A percentile compares a stretch with the other conserved stretches of the same genome.
These are phyloP conservation scores for Picocystis sp. DNA, from an alignment of 163 green algal genomes.

Conservation along the genomic window DNA sequence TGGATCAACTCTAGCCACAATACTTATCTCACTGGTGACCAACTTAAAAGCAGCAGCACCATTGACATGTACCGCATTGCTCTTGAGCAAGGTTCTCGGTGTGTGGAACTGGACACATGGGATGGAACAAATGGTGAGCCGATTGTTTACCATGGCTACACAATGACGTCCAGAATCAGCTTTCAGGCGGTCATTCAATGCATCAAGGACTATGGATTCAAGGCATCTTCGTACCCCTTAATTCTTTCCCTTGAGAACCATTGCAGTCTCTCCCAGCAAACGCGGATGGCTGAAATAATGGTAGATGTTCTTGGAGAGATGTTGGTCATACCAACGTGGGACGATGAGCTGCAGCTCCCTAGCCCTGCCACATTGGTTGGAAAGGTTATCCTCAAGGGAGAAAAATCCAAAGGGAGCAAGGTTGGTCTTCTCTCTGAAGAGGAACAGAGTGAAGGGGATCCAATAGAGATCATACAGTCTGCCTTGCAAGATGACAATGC, in stretches of 20 bases:
- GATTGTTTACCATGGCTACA: constrained; percentile 7
- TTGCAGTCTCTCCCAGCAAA: neutral
- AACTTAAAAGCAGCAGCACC: constrained; percentile 3
- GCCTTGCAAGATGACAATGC: no score
- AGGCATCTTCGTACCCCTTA: constrained; percentile 15
- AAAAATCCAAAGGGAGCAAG: no score
- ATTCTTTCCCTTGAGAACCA: constrained; percentile 26
- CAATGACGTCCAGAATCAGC: constrained; percentile 5
- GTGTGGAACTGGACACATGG: constrained; percentile 13
- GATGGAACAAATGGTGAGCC: constrained; percentile 6
- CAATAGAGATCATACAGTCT: no score
- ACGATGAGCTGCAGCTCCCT: no score
- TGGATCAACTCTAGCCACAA: constrained; percentile 14
- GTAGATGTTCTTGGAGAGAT: neutral
- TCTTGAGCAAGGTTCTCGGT: constrained; percentile 4
- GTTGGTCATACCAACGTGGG: no score
- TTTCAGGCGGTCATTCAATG: constrained; percentile 5
- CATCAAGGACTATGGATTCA: constrained; percentile 5
- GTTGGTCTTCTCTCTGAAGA: no score
- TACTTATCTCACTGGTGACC: constrained; percentile 12
- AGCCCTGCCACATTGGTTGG: no score
- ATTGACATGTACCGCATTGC: neutral
- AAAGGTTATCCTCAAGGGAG: no score
- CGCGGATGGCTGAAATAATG: constrained; percentile 2
- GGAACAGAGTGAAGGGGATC: no score